Evolutionary conservation across 2,329 filamentous ascomycete genomes (phyloP), one percentile per base, ranked within the genome.

Genomic region (Neonectria ditissima): DNA sequence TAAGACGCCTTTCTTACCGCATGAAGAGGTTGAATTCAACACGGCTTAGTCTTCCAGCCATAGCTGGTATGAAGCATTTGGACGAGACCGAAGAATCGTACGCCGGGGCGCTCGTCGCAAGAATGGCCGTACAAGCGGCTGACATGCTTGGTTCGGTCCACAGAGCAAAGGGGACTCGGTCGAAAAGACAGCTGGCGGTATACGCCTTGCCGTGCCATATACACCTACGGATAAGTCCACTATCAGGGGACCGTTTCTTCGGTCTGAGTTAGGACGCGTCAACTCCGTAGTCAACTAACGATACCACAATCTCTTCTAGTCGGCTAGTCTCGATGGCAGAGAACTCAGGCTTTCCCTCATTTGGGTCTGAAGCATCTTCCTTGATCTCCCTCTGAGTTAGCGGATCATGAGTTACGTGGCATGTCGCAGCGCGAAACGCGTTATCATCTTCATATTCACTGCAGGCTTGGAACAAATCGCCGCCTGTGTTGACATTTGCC

Each of bases 381-480:
- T 7, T 48, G 4, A 11, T 30, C 45, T 48, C 45, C 28, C 45
- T 48, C 24, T 28, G 45, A 48, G 45, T 48, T 2, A 48, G n/a
- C n/a, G 45, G 45, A 30, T 48, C 45, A 48, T 16, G 45, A 5
- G 3, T 30, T 20, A 18, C n/a, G 8, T 30, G 28, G 45, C 45
- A 48, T 26, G 45, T 48, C 2, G 28, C 45, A 11, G 11, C 7
- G 16, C 20, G 53, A 45, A 55, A n/a, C 1, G 39, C 53, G 18
- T 43, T 20, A 18, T 55, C 26, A 3, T 45, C 53, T 45, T 55
- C 53, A 18, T 28, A 55, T 44, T 45, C 53, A 22, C 53, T 28
- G 53, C 53, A 55, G 53, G 53, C 53, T 55, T 45, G 2, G 39
- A 55, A 55, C 53, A 55, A 2, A 32, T 55, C 2, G 39, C 39